Evolutionary conservation across 441 rosid species (phyloP), one percentile per base, ranked within the genome.

Genomic region (Populus tomentosa): DNA sequence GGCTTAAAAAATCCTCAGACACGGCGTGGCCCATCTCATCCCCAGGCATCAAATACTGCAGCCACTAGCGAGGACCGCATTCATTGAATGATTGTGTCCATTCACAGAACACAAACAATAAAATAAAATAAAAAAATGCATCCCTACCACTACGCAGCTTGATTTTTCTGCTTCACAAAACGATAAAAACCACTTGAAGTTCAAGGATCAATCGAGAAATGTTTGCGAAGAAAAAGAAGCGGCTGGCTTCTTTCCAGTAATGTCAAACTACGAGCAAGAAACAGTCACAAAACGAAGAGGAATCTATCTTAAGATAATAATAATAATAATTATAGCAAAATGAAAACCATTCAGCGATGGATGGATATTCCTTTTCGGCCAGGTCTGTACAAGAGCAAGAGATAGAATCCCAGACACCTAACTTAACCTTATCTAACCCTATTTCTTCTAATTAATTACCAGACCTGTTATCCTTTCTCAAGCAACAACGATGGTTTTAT

Each of bases 401-500:
- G 77, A 74, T 73, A 72, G 66, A 66, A 36, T 69, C 36, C 82
- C 79, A 78, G 71, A 70, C 62, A 59, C 79, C 90, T 87, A 82
- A 79, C 30, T 84, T 79, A 78, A 18, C 77, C 72, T 71, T 69
- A 59, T 73, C 67, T 74, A 30, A 53, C 10, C 16, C 84, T 71
- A 66, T 42, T 59, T 59, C 71, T 65, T 81, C 81, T 71, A 64
- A 78, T 78, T 71, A 64, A 72, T 68, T 79, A 75, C 78, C 75
- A 68, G 32, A 30, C 67, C 75, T 75, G 65, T 35, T 77, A 66
- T 75, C 78, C 77, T 63, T 40, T 28, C 65, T 87, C 88, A 94
- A 79, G 94, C 92, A 50, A 94, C 97, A 61, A 86, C 87, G 75
- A 90, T 87, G 81, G 80, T 86, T 86, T 79, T 87, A 63, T 90